These are phyloP conservation scores for Phyllachora maydis DNA, from an alignment of 2,329 filamentous ascomycete species.

Conservation along the genomic window DNA sequence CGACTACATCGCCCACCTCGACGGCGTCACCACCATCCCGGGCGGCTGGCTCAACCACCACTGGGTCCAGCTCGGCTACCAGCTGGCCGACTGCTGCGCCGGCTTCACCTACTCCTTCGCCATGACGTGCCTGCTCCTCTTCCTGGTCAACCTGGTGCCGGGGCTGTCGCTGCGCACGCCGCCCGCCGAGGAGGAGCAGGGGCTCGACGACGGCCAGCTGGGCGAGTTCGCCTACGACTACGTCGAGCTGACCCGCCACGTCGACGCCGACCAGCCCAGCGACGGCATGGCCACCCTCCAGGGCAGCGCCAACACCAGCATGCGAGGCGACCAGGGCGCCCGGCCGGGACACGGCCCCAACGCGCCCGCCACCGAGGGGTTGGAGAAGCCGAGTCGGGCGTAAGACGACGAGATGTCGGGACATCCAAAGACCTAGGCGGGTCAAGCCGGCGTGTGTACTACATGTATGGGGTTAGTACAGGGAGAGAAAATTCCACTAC, in stretches of 20 bases:
- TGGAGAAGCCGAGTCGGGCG: too few species aligned
- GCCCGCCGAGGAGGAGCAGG: constrained; percentile 47
- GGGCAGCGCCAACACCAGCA: constrained; percentile 5
- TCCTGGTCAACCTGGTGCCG: constrained; percentile 49
- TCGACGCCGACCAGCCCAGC: too few species aligned
- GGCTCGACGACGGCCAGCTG: constrained; percentile 54
- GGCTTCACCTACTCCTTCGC: constrained; percentile 45
- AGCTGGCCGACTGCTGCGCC: constrained; percentile 46
- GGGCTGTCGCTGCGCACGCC: constrained; percentile 48
- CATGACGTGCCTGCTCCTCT: constrained; percentile 47
- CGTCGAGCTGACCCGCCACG: constrained; percentile 38
- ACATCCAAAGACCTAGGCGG: too few species aligned
- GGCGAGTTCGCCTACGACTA: constrained; percentile 76
- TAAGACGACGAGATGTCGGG: too few species aligned
- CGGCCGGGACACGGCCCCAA: too few species aligned
- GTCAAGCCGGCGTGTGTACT: too few species aligned
- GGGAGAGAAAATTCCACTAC: too few species aligned
- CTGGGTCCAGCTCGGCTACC: constrained; percentile 51
- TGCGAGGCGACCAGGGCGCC: too few species aligned
- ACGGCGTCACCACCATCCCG: constrained; percentile 35
- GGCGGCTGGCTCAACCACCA: constrained; percentile 55
- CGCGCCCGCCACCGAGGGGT: too few species aligned
- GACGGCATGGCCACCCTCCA: constrained; percentile 4
- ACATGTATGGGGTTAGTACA: too few species aligned
- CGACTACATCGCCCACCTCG: constrained; percentile 52